phyloP scores from a whole-genome alignment of 306 rosid species.

The apple (Malus domestica) region ASM211411v1 NC_041797.1:36593001-36593500 shows the following conservation, averaged over 20 bases:
- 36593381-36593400: no score
- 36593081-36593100: background rate
- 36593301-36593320: background rate
- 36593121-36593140: background rate
- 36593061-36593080: no score
- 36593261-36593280: background rate
- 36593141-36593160: background rate
- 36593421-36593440: no score
- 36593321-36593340: background rate
- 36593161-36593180: background rate
- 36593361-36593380: background rate
- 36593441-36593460: no score
- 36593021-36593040: no score
- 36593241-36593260: background rate
- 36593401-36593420: no score
- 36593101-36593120: background rate
- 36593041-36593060: no score
- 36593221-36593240: background rate
- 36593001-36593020: no score
- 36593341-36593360: background rate
- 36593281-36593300: background rate
- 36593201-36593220: background rate
- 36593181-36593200: background rate
- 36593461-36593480: no score
- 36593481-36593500: no score